Percentiles rank a stretch among this genome's conserved stretches.
Evolutionary conservation across 1,284 basidiomycete species (phyloP).

Genomic region (Rhizoctonia solani): DNA sequence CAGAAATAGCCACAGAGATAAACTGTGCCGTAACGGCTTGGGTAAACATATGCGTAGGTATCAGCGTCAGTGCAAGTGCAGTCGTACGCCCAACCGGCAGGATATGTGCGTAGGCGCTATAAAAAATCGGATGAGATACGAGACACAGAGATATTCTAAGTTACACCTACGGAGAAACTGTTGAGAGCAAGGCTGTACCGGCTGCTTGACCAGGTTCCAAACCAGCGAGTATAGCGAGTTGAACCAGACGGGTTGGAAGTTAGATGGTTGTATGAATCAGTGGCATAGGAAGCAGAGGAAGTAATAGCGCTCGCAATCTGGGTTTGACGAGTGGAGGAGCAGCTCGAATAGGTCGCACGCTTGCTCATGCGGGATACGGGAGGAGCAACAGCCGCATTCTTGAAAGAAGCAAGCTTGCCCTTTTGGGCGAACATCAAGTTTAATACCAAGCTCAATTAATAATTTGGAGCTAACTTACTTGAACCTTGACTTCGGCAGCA

Average conservation of each 20-base stretch:
- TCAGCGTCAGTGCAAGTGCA: constrained; percentile 32
- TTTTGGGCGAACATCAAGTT: not conserved
- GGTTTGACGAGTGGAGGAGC: constrained; percentile 7
- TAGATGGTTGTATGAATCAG: constrained; percentile 10
- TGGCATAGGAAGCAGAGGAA: constrained; percentile 16
- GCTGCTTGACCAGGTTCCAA: constrained; percentile 19
- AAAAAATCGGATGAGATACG: too few relatives aligned
- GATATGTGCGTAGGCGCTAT: constrained; percentile 27
- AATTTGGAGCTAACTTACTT: too few relatives aligned
- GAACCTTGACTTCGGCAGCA: constrained; percentile 43
- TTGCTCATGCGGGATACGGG: constrained; percentile 3
- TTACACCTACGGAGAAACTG: constrained; percentile 22
- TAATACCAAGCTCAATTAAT: too few relatives aligned
- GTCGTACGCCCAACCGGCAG: constrained; percentile 32
- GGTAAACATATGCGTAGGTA: constrained; percentile 35
- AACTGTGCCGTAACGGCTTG: constrained; percentile 29
- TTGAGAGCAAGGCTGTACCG: constrained; percentile 16
- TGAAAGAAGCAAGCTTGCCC: constrained; percentile 22
- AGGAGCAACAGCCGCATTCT: constrained; percentile 4
- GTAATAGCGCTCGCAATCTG: constrained; percentile 11
- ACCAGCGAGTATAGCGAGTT: constrained; percentile 35
- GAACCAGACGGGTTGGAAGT: constrained; percentile 29
- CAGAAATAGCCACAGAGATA: constrained; percentile 33
- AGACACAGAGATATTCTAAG: too few relatives aligned
- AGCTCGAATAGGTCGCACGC: constrained; percentile 1